Base-by-base conservation (phyloP, 1,139 yeast genomes). In the Yamadazyma diddensiae region DNA sequence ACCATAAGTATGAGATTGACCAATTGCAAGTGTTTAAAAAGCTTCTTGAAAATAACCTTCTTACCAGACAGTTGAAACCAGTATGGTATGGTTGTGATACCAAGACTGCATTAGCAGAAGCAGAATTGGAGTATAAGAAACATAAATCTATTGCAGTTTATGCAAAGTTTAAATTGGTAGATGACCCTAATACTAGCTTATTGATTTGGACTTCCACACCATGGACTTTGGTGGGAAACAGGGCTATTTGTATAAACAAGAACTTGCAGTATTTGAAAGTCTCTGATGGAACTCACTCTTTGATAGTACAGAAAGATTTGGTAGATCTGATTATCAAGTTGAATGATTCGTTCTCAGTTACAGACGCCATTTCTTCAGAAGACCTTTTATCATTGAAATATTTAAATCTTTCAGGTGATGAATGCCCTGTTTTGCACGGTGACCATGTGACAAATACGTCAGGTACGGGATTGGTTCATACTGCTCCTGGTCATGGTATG, bases 81-180 rank as follows among this genome's bases (percentile, higher is more conserved):
- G 97, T 94, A 1, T 92, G 84, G 72, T 92, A 97, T 97, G 95
- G 97, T 1, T 83, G 94, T 43, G 96, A 88, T 49, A 85, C 95
- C 1, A 76, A 78, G 37, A 90, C 98, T 0, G 98, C 98, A 0
- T 65, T 92, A 43, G 98, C 98, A 0, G 99, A 92, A 56, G 92
- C 97, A 11, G 99, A 92, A 55, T 67, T 92, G 39, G 97, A 90
- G 50, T 92, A 94, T 57, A 80, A 82, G 38, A 80, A 77, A 15
- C 95, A 87, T 55, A 65, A 52, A 30, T 84, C 96, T 1, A 75
- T 70, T 3, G 84, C 97, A 0, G 78, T 79, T 0, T 80, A 71
- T 50, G 79, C 85, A 6, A 79, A 76, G 40, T 92, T 85, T 47
- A 31, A 30, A 7, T 29, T 41, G 16, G 31, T 20, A 6, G 33